Percentiles rank a stretch among this genome's conserved stretches.
Evolutionary conservation across 2,329 filamentous ascomycete genomes (phyloP).

Genomic region (Trichoderma guizhouense): DNA sequence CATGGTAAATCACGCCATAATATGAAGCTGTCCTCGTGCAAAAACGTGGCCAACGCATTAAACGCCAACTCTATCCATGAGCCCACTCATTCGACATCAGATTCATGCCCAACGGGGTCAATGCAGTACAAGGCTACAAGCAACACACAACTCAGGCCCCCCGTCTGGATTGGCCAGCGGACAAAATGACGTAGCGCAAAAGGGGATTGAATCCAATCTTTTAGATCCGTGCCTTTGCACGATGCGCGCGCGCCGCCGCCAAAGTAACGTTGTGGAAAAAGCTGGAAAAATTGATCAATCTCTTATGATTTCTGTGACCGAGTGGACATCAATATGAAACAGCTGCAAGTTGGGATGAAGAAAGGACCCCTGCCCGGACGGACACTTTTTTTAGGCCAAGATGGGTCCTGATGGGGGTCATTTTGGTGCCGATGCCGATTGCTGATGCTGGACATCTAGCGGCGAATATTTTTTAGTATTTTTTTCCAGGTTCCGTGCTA

Average conservation of each 20-base stretch:
- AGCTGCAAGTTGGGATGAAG: neutral
- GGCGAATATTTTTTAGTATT: neutral
- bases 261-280: neutral
- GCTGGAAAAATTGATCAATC: no score
- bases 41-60: neutral
- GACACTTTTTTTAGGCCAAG: neutral
- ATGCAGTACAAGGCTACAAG: neutral
- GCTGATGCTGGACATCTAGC: neutral
- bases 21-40: neutral
- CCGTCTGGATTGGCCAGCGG: neutral
- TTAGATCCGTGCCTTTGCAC: neutral
- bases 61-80: neutral
- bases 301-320: neutral
- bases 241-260: neutral
- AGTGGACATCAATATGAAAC: neutral
- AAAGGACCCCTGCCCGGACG: neutral
- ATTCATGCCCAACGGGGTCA: constrained; percentile 18
- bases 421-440: neutral
- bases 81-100: neutral
- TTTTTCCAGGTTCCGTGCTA: neutral
- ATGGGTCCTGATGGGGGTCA: neutral
- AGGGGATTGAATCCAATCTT: neutral
- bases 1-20: constrained; percentile 4
- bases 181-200: neutral
- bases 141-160: neutral